A percentile compares a stretch with the other conserved stretches of the same genome.
These are phyloP conservation scores for Emmonsiellopsis sp. DNA, from an alignment of 2,329 filamentous ascomycete species.

Conservation along the genomic window DNA sequence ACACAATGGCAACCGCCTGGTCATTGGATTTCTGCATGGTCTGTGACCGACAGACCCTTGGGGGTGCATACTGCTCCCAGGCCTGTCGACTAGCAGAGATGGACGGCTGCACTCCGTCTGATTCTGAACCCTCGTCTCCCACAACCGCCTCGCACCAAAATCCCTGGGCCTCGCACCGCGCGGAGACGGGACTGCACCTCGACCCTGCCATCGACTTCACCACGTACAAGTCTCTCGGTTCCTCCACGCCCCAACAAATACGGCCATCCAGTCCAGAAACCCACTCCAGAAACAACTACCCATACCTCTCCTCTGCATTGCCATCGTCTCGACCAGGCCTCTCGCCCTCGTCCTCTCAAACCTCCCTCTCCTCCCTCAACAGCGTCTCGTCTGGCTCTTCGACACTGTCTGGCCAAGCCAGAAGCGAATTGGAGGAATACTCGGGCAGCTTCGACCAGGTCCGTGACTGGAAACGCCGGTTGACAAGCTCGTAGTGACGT, in stretches of 20 bases:
- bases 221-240: slow-evolving; percentile 43
- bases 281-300: background rate
- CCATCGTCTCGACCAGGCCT: slow-evolving; percentile 1
- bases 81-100: slow-evolving; percentile 80
- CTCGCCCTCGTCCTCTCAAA: slow-evolving; percentile 66
- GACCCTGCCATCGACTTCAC: slow-evolving; percentile 68
- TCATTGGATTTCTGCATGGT: slow-evolving; percentile 87
- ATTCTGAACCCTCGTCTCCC: slow-evolving; percentile 25
- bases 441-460: slow-evolving; percentile 82
- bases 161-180: slow-evolving; percentile 9
- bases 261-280: background rate
- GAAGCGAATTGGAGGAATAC: slow-evolving; percentile 73
- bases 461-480: slow-evolving; percentile 39
- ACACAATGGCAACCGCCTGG: slow-evolving; percentile 46
- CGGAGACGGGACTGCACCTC: slow-evolving; percentile 50
- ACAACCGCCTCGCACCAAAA: slow-evolving; percentile 12
- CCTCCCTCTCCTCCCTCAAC: slow-evolving; percentile 70
- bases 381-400: slow-evolving; percentile 51
- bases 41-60: slow-evolving; percentile 81
- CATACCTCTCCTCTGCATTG: slow-evolving; percentile 19
- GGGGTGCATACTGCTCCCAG: slow-evolving; percentile 83
- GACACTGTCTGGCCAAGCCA: slow-evolving; percentile 62
- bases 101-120: slow-evolving; percentile 53
- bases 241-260: slow-evolving; percentile 16
- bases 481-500: slow-evolving; percentile 20